phyloP scores from a whole-genome alignment of 2,329 filamentous ascomycete genomes.

The Cytospora chrysosperma region DNA sequence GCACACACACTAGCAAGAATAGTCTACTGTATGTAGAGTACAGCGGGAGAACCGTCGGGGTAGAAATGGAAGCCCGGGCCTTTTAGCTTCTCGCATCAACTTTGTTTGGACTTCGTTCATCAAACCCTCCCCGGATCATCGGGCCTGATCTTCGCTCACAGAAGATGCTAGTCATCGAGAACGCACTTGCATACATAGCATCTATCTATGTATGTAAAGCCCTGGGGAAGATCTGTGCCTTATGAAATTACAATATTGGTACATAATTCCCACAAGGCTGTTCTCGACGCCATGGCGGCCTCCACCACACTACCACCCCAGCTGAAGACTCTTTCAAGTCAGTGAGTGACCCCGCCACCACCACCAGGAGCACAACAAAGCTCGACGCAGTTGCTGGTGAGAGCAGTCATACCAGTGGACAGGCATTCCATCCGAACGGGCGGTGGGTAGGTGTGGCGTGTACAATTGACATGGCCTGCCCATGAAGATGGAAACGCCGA shows the following conservation, averaged over 20 bases:
- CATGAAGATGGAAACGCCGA: background rate
- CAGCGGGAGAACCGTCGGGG: background rate
- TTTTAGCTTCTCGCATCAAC: conserved; percentile 1
- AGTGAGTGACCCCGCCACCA: background rate
- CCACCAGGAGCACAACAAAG: background rate
- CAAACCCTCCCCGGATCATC: background rate
- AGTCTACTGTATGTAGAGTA: background rate
- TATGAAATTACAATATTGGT: background rate
- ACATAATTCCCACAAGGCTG: conserved; percentile 10
- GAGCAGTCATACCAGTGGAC: background rate
- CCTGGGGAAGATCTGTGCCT: conserved; percentile 12
- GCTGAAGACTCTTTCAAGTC: conserved; percentile 1
- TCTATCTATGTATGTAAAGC: no score
- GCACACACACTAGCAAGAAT: no score
- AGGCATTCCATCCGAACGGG: conserved; percentile 8
- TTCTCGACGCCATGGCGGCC: conserved; percentile 9
- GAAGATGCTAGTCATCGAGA: background rate
- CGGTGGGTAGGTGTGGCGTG: background rate
- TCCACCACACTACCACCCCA: background rate
- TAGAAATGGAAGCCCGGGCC: background rate
- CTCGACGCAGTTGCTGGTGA: background rate
- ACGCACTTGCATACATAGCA: background rate
- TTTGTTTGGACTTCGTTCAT: background rate
- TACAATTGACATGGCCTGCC: conserved; percentile 8
- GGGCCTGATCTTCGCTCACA: background rate